phyloP scores from a whole-genome alignment of 805 yeast species.

The Ogataea siamensis region DNA sequence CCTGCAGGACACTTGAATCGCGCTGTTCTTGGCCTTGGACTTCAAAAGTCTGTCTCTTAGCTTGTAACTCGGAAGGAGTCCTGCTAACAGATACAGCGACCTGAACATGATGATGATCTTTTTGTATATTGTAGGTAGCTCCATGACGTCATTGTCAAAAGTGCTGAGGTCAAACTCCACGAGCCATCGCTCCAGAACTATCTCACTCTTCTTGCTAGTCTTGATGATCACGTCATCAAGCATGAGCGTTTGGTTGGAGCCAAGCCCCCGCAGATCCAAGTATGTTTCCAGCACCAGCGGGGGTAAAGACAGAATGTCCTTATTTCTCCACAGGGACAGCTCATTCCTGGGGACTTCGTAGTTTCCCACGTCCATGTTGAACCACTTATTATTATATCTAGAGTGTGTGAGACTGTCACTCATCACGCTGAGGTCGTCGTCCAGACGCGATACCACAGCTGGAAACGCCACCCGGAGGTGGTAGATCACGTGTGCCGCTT shows the following conservation, averaged over 20 bases:
- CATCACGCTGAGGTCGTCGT: conserved; percentile 9
- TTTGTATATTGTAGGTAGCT: conserved; percentile 68
- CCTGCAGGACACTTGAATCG: conserved; percentile 53
- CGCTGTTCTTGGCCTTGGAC: conserved; percentile 20
- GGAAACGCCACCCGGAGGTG: conserved; percentile 20
- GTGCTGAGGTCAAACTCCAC: conserved; percentile 66
- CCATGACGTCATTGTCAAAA: conserved; percentile 41
- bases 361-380: conserved; percentile 48
- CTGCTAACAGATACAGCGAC: conserved; percentile 61
- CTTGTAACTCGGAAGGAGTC: conserved; percentile 70
- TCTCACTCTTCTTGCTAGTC: conserved; percentile 67
- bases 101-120: conserved; percentile 73
- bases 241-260: conserved; percentile 24
- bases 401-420: conserved; percentile 5
- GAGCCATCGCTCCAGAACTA: conserved; percentile 94
- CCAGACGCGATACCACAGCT: conserved; percentile 20
- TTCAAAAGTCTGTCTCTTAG: conserved; percentile 46
- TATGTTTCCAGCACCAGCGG: conserved; percentile 86
- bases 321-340: conserved; percentile 56
- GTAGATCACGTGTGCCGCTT: conserved; percentile 54
- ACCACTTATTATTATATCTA: conserved; percentile 61
- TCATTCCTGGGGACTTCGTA: conserved; percentile 48
- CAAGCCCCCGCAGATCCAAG: conserved; percentile 29
- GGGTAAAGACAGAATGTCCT: conserved; percentile 49
- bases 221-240: conserved; percentile 45